These are phyloP conservation scores for Microcyclosporella mali DNA, from an alignment of 2,329 filamentous ascomycete genomes.

Conservation along the genomic window DNA sequence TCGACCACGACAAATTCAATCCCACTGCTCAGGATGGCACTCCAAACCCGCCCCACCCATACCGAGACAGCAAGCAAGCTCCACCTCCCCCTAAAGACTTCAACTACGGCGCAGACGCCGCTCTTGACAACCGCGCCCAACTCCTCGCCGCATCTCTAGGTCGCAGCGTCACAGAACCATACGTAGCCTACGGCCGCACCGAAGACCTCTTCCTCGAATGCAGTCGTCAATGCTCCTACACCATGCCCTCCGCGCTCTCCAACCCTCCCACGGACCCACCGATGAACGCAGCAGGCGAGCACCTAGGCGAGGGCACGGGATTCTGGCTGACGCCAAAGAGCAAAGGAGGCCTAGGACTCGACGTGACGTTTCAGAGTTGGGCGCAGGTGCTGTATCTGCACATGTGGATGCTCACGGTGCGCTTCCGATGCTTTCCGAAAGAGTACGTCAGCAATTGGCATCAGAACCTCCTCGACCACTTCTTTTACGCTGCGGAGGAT, in stretches of 20 bases:
- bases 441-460: slow-evolving; percentile 70
- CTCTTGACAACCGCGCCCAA: slow-evolving; percentile 23
- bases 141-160: slow-evolving; percentile 25
- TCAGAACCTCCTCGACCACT: slow-evolving; percentile 87
- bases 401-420: slow-evolving; percentile 83
- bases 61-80: too few species aligned
- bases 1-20: too few species aligned
- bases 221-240: slow-evolving; percentile 67
- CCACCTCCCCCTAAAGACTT: slow-evolving; percentile 4
- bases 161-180: slow-evolving; percentile 54
- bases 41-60: too few species aligned
- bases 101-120: slow-evolving; percentile 7
- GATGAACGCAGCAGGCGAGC: slow-evolving; percentile 70
- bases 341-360: slow-evolving; percentile 54
- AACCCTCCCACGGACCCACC: slow-evolving; percentile 62
- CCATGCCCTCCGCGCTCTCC: slow-evolving; percentile 57
- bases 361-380: slow-evolving; percentile 91
- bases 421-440: slow-evolving; percentile 70
- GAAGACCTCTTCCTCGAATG: slow-evolving; percentile 73
- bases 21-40: too few species aligned
- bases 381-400: slow-evolving; percentile 93
- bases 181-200: slow-evolving; percentile 73
- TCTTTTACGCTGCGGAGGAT: slow-evolving; percentile 83
- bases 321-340: slow-evolving; percentile 66
- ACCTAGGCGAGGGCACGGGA: slow-evolving; percentile 66